Base-by-base conservation (phyloP, 2,329 filamentous ascomycete genomes). In the Talaromyces islandicus region DNA sequence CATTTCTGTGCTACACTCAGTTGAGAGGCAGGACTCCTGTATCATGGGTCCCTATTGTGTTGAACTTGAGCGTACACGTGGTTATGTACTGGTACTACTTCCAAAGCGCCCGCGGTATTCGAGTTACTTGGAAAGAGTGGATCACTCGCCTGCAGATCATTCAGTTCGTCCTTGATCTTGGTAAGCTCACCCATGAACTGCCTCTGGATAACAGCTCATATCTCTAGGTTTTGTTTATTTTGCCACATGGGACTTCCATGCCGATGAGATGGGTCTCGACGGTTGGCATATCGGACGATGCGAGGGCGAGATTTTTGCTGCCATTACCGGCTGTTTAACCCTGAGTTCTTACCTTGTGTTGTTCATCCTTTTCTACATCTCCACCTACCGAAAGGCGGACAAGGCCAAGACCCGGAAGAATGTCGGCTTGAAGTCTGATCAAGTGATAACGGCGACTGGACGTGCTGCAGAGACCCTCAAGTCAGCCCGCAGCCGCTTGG, bases 81-180 rank as follows among this genome's bases (percentile, higher is more conserved):
- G 88, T 96, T 76, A 96, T 96, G 91, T 96, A 96, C 87, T 96
- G 91, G 91, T 96, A 96, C 86, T 96, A 96, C 85, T 96, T 96
- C 86, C 91, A 96, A 83, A 91, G 89, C 72, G 91, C 92, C 56
- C 90, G 92, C 68, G 92, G 92, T 68, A 85, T 96, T 76, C 87
- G 87, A 71, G 91, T 96, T 78, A 95, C 91, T 91, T 96, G 92
- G 92, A 96, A 96, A 87, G 90, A 96, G 80, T 96, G 92, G 89
- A 92, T 96, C 73, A 96, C 92, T 68, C 88, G 91, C 71, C 88
- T 96, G 70, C 92, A 96, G 79, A 96, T 96, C 76, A 86, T 88
- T 70, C 92, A 96, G 76, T 96, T 96, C 79, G 84, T 96, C 73
- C 91, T 96, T 74, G 92, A 96, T 77, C 88, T 96, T 63, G 91